Evolutionary conservation across 306 rosid species (phyloP), one percentile per base, ranked within the genome.

Genomic region (Senna siamea): DNA sequence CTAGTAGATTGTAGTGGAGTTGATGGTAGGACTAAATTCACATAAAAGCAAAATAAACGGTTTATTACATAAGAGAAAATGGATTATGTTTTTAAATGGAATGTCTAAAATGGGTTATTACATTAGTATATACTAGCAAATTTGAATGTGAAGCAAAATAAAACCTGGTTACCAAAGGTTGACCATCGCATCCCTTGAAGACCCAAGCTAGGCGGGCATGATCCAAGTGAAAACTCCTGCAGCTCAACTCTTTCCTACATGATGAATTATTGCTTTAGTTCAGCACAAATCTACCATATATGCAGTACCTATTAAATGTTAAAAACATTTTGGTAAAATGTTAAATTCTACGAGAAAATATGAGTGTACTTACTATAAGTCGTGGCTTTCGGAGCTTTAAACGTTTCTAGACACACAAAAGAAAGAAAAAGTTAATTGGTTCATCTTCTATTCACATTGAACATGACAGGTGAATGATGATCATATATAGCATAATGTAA

Each of bases 151-250:
- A 82, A 55, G 40, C 79, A 79, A 83, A 87, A 67, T 55, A 84
- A 44, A 81, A 94, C 98, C 97, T 89, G 96, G 77, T 80, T 83
- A 64, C 85, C 86, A 43, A 73, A 82, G 76, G 94, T 88, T 62
- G 85, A 85, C 98, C 98, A 94, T 59, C 82, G 86, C 72, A 83
- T 85, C 80, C 98, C 97, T 37, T 89, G 94, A 79, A 84, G 89
- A 40, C 96, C 98, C 86, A 94, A 81, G 86, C 76, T 74, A 46
- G 98, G 98, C 60, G 98, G 96, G 75, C 87, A 70, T 72, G 93
- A 85, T 51, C 98, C 98, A 55, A 91, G 86, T 58, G 97, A 88
- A 78, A 91, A 89, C 54, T 81, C 90, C 73, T 47, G 90, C 72
- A 94, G 43, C 67, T 94, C 97, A 76, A 94, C 71, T 74, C 69